Percentiles rank a stretch among this genome's conserved stretches.
Conservation (phyloP, 192 early-diverging fungal genomes). For the Podila verticillata region DNA sequence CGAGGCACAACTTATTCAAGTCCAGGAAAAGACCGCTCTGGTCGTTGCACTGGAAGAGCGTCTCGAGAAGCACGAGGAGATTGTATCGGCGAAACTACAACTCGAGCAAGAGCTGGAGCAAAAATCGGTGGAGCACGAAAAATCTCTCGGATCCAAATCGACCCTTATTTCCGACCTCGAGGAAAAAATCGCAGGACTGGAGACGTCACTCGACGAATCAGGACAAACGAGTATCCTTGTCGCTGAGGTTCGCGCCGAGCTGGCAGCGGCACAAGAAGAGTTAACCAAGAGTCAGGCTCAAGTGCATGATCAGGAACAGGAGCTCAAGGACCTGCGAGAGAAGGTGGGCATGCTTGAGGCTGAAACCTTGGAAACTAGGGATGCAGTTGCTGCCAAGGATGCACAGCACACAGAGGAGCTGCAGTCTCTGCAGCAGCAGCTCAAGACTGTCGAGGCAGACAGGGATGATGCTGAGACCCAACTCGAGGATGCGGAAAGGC, state of each 20-base stretch:
- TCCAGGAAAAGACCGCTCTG: slow-evolving; percentile 21
- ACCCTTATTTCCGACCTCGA: slow-evolving; percentile 24
- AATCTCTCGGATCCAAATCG: slow-evolving; percentile 9
- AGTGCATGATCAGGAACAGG: slow-evolving; percentile 19
- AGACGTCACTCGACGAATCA: slow-evolving; percentile 3
- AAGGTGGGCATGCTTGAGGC: slow-evolving; percentile 10
- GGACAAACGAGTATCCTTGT: not conserved
- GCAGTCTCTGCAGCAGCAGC: slow-evolving; percentile 15
- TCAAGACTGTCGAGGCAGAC: slow-evolving; percentile 41
- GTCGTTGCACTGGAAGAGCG: slow-evolving; percentile 16
- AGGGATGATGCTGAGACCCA: slow-evolving; percentile 40
- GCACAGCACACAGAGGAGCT: slow-evolving; percentile 16
- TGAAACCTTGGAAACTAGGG: not conserved
- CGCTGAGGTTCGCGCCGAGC: slow-evolving; percentile 18
- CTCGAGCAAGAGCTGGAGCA: slow-evolving; percentile 25
- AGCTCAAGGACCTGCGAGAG: slow-evolving; percentile 4
- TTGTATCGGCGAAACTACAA: slow-evolving; percentile 6
- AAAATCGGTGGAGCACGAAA: not conserved
- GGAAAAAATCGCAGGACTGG: slow-evolving; percentile 10
- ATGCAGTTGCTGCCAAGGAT: slow-evolving; percentile 4
- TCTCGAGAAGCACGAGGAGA: slow-evolving; percentile 11
- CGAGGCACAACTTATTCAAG: slow-evolving; percentile 12
- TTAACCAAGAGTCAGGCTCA: slow-evolving; percentile 20
- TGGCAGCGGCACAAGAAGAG: slow-evolving; percentile 13
- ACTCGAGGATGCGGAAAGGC: slow-evolving; percentile 28